These are phyloP conservation scores for Plectosphaerella sp. DNA, from an alignment of 2,329 filamentous ascomycete species.

Conservation along the genomic window DNA sequence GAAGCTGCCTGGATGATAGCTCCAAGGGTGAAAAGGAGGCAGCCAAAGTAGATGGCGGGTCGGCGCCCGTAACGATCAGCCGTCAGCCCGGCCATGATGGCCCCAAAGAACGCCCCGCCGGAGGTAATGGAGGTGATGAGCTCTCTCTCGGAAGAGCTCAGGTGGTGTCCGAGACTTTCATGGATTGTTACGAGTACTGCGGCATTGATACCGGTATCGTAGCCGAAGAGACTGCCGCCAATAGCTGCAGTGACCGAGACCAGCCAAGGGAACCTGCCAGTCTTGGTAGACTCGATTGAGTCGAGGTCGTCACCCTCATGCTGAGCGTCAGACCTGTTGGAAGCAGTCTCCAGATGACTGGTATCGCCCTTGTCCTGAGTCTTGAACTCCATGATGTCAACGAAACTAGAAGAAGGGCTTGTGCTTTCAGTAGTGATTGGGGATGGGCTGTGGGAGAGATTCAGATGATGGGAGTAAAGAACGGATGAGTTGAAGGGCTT, in stretches of 20 bases:
- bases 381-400: background rate
- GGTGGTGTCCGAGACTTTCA: constrained; percentile 30
- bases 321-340: background rate
- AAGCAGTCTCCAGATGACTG: background rate
- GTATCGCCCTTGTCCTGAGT: background rate
- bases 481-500: no score
- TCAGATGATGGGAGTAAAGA: no score
- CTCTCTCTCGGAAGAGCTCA: constrained; percentile 40
- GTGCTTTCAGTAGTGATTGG: background rate
- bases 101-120: constrained; percentile 24
- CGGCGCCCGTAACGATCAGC: constrained; percentile 28
- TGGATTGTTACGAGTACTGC: constrained; percentile 36
- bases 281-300: constrained; percentile 11
- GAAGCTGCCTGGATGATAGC: constrained; percentile 13
- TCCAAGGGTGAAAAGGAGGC: constrained; percentile 17
- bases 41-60: constrained; percentile 33
- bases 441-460: no score
- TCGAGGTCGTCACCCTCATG: background rate
- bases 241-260: background rate
- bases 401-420: background rate
- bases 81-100: constrained; percentile 14
- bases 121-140: constrained; percentile 47
- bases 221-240: constrained; percentile 25
- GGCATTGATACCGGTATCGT: constrained; percentile 41
- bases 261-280: constrained; percentile 8